phyloP scores from a whole-genome alignment of 257 asterid genomes.

The Knoxia roxburghii region DNA sequence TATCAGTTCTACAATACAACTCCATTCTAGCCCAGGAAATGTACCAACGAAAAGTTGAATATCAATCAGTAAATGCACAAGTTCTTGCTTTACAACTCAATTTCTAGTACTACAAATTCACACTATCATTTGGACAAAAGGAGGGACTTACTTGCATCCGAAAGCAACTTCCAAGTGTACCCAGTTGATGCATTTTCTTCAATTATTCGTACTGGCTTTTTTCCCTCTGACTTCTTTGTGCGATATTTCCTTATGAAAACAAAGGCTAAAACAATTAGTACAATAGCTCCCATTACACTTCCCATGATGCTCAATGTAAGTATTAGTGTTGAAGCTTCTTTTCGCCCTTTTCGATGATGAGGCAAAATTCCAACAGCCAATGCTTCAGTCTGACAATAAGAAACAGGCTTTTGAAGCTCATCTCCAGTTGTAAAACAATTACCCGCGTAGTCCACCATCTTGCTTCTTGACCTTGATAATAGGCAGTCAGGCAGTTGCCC shows the following conservation, averaged over 20 bases:
- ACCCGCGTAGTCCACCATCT: constrained; percentile 35
- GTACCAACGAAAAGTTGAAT: background rate
- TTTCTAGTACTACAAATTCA: background rate
- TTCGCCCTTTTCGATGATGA: constrained; percentile 36
- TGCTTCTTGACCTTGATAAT: constrained; percentile 25
- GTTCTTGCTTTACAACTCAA: background rate
- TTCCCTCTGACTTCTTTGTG: constrained; percentile 26
- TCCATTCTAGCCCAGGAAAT: too few relatives aligned
- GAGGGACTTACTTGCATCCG: constrained; percentile 70
- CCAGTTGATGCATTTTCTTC: constrained; percentile 46
- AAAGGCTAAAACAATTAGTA: constrained; percentile 33
- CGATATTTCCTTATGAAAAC: constrained; percentile 40
- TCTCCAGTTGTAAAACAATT: constrained; percentile 57
- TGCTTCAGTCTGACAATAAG: constrained; percentile 68
- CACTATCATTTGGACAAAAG: background rate
- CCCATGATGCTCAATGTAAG: constrained; percentile 51
- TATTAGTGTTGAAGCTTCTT: constrained; percentile 30
- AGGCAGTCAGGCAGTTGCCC: constrained; percentile 72
- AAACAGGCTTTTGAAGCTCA: constrained; percentile 47
- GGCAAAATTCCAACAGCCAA: constrained; percentile 81
- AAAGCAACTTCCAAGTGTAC: constrained; percentile 61
- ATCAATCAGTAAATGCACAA: background rate
- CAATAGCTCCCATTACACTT: constrained; percentile 42
- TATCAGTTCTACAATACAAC: too few relatives aligned
- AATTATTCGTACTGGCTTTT: constrained; percentile 30